A percentile compares a stretch with the other conserved stretches of the same genome.
Evolutionary conservation across 805 yeast genomes (phyloP).

Genomic region (Wickerhamomyces xylosicus): DNA sequence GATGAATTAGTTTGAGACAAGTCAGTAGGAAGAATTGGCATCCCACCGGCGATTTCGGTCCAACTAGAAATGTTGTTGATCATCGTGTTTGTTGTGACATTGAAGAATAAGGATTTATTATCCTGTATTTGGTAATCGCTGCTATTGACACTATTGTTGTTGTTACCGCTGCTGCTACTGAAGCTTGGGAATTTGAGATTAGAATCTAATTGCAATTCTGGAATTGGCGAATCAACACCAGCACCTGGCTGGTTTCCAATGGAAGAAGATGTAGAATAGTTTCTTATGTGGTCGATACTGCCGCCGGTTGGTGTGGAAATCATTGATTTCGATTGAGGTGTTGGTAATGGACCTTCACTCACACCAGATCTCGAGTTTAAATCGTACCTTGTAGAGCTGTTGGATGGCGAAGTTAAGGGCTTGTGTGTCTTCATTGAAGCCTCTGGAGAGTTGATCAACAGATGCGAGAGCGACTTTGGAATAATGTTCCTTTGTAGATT

Average conservation of each 20-base stretch:
- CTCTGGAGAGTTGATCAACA: constrained; percentile 30
- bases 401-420: constrained; percentile 3
- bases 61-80: constrained; percentile 50
- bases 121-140: neutral
- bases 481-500: constrained; percentile 39
- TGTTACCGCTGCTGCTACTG: too few species aligned
- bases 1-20: neutral
- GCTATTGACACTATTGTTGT: too few species aligned
- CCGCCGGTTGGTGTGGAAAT: constrained; percentile 9
- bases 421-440: constrained; percentile 19
- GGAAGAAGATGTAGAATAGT: constrained; percentile 3
- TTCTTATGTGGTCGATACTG: constrained; percentile 12
- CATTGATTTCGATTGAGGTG: constrained; percentile 4
- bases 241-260: too few species aligned
- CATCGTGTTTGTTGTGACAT: constrained; percentile 46
- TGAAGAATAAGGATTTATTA: constrained; percentile 8
- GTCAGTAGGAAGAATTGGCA: constrained; percentile 7
- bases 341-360: neutral
- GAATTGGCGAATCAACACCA: constrained; percentile 1
- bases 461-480: constrained; percentile 43
- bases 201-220: neutral
- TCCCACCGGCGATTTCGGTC: constrained; percentile 38
- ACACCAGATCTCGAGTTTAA: neutral
- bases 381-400: constrained; percentile 3
- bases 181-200: constrained; percentile 2